Base-by-base conservation (phyloP, 306 rosid genomes). In the Dalbergia cultrata region DNA sequence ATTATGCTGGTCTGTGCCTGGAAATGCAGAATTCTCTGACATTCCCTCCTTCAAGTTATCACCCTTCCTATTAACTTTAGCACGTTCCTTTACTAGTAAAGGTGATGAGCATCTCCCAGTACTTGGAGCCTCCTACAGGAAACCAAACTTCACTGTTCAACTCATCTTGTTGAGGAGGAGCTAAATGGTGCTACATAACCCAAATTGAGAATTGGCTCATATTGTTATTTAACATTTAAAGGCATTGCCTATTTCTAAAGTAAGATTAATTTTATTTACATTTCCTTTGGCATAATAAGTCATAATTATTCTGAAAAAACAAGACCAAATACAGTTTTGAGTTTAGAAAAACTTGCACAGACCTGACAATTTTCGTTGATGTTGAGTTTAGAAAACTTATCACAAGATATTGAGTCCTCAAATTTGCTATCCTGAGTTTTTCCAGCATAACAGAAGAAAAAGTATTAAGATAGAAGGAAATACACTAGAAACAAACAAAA, bases 11-110 rank as follows among this genome's bases (percentile, higher is more conserved):
- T 85, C 92, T 39, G 7, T 47, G 73, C 80, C 90, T 68, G 83
- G 95, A 70, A 88, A 78, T 84, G 86, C 90, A 74, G 94, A 92
- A 83, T 79, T 88, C 84, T 92, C 96, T 0, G 85, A 89, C 86
- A 85, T 87, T 84, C 82, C 92, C 82, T 92, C 93, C 71, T 88
- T 90, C 37, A 87, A 49, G 79, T 80, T 90, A 78, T 80, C 80
- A 67, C 80, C 75, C 83, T 77, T 86, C 86, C 82, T 82, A 71
- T 77, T 81, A 69, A 72, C 75, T 43, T 57, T 78, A 72, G 83
- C 80, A 82, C 75, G 85, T 76, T 84, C 90, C 62, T 67, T 87
- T 77, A 60, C 84, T 45, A 43, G 21, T 78, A 83, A 74, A 66
- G 87, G 77, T 44, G 94, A 76, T 7, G 84, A 70, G 81, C 83